These are phyloP conservation scores for Penicillium silybi DNA, from an alignment of 495 filamentous ascomycete genomes.

Conservation along the genomic window DNA sequence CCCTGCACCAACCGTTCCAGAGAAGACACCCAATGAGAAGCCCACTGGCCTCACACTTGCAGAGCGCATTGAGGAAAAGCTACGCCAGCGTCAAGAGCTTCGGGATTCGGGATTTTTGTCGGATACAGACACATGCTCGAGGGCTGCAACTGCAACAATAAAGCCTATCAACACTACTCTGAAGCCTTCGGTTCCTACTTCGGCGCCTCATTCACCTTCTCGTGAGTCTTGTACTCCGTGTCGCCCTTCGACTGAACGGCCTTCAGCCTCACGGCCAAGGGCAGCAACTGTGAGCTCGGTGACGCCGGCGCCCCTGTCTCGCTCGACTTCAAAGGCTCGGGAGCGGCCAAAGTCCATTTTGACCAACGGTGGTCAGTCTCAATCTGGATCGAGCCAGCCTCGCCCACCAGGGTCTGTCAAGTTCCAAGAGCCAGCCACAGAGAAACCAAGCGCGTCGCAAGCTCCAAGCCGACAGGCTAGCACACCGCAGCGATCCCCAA, in stretches of 20 bases:
- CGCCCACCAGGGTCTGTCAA: slow-evolving; percentile 11
- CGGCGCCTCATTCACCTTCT: slow-evolving; percentile 4
- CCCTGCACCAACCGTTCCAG: neutral
- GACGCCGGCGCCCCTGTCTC: slow-evolving; percentile 1
- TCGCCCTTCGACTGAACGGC: neutral
- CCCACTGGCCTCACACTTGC: slow-evolving; percentile 24
- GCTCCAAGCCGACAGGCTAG: slow-evolving; percentile 12
- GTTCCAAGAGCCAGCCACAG: slow-evolving; percentile 4
- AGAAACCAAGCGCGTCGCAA: neutral
- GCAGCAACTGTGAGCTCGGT: slow-evolving; percentile 6
- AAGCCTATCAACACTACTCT: slow-evolving; percentile 3
- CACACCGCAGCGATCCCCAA: slow-evolving; percentile 13
- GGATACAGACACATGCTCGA: slow-evolving; percentile 15
- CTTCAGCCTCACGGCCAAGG: neutral
- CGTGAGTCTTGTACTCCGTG: slow-evolving; percentile 2
- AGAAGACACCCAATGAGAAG: neutral
- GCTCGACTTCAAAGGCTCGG: slow-evolving; percentile 13
- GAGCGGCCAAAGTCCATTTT: slow-evolving; percentile 5
- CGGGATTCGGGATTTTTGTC: slow-evolving; percentile 17
- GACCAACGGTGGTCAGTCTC: slow-evolving; percentile 5
- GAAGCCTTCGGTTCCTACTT: neutral
- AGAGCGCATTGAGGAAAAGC: slow-evolving; percentile 37
- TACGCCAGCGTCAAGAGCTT: slow-evolving; percentile 25
- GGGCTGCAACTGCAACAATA: neutral
- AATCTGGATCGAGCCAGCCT: slow-evolving; percentile 1